A percentile compares a stretch with the other conserved stretches of the same genome.
phyloP scores from a whole-genome alignment of 331 rosid genomes.

The Cydonia oblonga region DNA sequence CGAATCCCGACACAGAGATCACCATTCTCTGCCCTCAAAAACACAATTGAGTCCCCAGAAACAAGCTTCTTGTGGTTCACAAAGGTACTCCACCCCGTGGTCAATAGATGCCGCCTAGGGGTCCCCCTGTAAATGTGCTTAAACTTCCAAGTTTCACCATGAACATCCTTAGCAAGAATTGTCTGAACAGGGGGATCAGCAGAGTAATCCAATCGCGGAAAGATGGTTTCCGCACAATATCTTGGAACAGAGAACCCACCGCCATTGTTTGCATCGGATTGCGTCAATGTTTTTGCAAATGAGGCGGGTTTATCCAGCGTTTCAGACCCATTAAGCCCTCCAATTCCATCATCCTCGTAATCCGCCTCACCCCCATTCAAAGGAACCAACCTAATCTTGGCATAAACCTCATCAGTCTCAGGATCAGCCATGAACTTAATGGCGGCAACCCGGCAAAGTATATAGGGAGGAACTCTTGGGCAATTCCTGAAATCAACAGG shows the following conservation, averaged over 20 bases:
- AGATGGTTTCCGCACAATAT: slow-evolving; percentile 81
- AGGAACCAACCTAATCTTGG: slow-evolving; percentile 55
- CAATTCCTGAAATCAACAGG: slow-evolving; percentile 48
- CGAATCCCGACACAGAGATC: slow-evolving; percentile 89
- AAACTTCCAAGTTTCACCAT: slow-evolving; percentile 82
- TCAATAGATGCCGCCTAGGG: slow-evolving; percentile 85
- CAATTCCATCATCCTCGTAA: slow-evolving; percentile 30
- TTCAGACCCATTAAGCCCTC: slow-evolving; percentile 38
- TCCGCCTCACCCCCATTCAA: slow-evolving; percentile 14
- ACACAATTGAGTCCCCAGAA: slow-evolving; percentile 86
- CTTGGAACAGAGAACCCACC: slow-evolving; percentile 93
- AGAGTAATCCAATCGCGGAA: slow-evolving; percentile 68
- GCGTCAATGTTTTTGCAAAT: slow-evolving; percentile 79
- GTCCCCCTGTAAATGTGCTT: slow-evolving; percentile 93
- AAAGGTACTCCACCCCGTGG: slow-evolving; percentile 95
- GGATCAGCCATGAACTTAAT: slow-evolving; percentile 79
- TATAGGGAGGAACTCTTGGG: slow-evolving; percentile 40
- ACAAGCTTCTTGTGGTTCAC: slow-evolving; percentile 88
- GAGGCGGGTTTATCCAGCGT: slow-evolving; percentile 57
- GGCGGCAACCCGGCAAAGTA: slow-evolving; percentile 48
- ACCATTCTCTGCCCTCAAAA: slow-evolving; percentile 67
- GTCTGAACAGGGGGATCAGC: slow-evolving; percentile 70
- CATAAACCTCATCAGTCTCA: slow-evolving; percentile 77
- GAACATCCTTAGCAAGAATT: slow-evolving; percentile 81
- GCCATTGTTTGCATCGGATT: slow-evolving; percentile 92